A percentile compares a stretch with the other conserved stretches of the same genome.
These are phyloP conservation scores for Saturnispora hagleri DNA, from an alignment of 805 yeast species.

Conservation along the genomic window DNA sequence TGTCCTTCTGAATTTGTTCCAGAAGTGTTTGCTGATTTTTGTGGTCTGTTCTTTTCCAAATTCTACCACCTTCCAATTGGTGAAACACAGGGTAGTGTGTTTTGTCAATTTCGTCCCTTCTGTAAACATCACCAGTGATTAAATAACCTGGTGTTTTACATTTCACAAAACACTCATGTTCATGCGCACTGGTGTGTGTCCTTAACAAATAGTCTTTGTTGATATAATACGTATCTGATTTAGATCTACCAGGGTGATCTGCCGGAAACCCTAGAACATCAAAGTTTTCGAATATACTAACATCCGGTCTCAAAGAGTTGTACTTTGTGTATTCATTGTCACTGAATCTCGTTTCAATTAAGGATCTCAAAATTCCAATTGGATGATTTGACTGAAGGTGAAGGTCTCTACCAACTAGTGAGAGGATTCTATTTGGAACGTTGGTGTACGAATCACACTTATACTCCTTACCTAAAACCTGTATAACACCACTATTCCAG, in stretches of 20 bases:
- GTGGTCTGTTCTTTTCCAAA: constrained; percentile 55
- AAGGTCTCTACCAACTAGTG: constrained; percentile 59
- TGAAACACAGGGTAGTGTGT: constrained; percentile 97
- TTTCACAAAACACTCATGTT: constrained; percentile 66
- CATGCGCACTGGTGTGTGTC: constrained; percentile 97
- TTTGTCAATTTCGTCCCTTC: constrained; percentile 90
- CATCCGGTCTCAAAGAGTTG: constrained; percentile 76
- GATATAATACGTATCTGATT: constrained; percentile 86
- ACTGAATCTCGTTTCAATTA: constrained; percentile 61
- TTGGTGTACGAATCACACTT: constrained; percentile 76
- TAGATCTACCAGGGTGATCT: constrained; percentile 91
- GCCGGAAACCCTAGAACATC: constrained; percentile 85
- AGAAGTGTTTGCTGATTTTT: constrained; percentile 26
- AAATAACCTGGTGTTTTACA: constrained; percentile 76
- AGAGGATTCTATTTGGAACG: constrained; percentile 64
- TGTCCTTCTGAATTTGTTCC: constrained; percentile 44
- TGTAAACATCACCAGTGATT: constrained; percentile 90
- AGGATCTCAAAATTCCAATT: constrained; percentile 69
- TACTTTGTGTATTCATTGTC: constrained; percentile 68
- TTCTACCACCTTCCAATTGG: constrained; percentile 93
- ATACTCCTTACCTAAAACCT: constrained; percentile 43
- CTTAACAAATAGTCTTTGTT: constrained; percentile 65
- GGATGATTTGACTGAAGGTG: constrained; percentile 78
- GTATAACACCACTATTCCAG: constrained; percentile 14
- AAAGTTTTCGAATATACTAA: constrained; percentile 74